Base-by-base conservation (phyloP, 441 rosid species). In the Brassica balearica region DNA sequence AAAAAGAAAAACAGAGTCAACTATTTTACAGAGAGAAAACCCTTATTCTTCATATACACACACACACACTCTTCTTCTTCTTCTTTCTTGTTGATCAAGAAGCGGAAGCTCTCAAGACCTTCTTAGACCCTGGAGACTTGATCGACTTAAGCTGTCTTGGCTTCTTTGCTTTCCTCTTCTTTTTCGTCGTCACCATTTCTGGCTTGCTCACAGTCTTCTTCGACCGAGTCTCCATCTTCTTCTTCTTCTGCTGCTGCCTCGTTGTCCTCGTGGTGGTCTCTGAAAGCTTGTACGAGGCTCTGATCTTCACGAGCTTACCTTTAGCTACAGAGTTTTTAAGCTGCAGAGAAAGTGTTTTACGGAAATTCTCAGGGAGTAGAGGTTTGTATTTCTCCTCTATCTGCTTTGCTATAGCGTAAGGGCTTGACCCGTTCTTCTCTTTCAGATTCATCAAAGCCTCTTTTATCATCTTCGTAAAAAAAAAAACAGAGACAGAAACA, bases 361-460 rank as follows among this genome's bases (percentile, higher is more conserved):
- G 82, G 79, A 92, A 94, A 76, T 84, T 94, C 48, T 84, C 84
- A 0, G 97, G 95, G 0, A 93, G 86, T 19, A 78, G 85, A 2
- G 94, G 75, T 53, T 92, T 90, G 86, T 92, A 88, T 81, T 92
- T 89, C 80, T 83, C 92, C 55, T 89, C 94, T 88, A 93, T 88
- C 85, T 82, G 82, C 82, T 93, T 93, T 7, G 90, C 91, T 77
- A 93, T 89, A 4, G 93, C 97, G 77, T 89, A 88, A 0, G 94
- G 94, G 72, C 98, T 93, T 0, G 95, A 91, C 17, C 98, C 98
- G n/a, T 86, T 83, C 77, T 88, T 90, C 51, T 93, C 95, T 36
- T 86, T 82, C 76, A 90, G 64, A 10, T 82, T 87, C 85, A 79
- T 12, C 8, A 93, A 71, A 4, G 97, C 95, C 55, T 93, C 97